Percentiles rank a stretch among this genome's conserved stretches.
phyloP scores from a whole-genome alignment of 2,329 filamentous ascomycete species.

The Aspergillus amoenus region DNA sequence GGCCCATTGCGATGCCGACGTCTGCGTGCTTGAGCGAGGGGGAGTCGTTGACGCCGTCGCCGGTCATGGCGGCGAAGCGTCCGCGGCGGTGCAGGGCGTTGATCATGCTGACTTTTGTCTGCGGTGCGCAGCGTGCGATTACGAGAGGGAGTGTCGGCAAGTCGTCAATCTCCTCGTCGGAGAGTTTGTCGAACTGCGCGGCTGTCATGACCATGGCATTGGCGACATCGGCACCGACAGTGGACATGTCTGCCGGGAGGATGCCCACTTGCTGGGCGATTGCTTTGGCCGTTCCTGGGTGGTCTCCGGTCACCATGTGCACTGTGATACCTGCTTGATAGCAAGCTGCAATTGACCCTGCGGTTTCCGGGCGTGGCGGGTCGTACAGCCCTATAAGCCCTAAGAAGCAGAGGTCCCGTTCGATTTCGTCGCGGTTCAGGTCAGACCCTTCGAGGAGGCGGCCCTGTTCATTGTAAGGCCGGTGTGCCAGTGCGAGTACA shows the following conservation, averaged over 20 bases:
- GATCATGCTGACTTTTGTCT: conserved; percentile 52
- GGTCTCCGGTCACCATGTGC: conserved; percentile 83
- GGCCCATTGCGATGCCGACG: conserved; percentile 87
- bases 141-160: conserved; percentile 58
- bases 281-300: conserved; percentile 75
- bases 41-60: conserved; percentile 85
- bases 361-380: conserved; percentile 78
- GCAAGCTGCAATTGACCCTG: conserved; percentile 67
- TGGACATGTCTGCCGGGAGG: conserved; percentile 61
- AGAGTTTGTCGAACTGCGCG: conserved; percentile 73
- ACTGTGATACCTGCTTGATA: conserved; percentile 73
- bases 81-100: conserved; percentile 59
- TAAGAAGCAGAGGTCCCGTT: conserved; percentile 68
- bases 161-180: conserved; percentile 68
- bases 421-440: conserved; percentile 58
- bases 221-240: conserved; percentile 61
- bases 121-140: conserved; percentile 59
- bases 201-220: conserved; percentile 71
- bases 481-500: conserved; percentile 64
- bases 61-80: conserved; percentile 81
- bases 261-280: conserved; percentile 80
- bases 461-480: conserved; percentile 17
- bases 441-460: conserved; percentile 17
- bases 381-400: conserved; percentile 88
- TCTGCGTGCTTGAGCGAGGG: conserved; percentile 78